Percentiles rank a stretch among this genome's conserved stretches.
Conservation (phyloP, 345 rosid genomes). For the Nasturtium officinale region DNA sequence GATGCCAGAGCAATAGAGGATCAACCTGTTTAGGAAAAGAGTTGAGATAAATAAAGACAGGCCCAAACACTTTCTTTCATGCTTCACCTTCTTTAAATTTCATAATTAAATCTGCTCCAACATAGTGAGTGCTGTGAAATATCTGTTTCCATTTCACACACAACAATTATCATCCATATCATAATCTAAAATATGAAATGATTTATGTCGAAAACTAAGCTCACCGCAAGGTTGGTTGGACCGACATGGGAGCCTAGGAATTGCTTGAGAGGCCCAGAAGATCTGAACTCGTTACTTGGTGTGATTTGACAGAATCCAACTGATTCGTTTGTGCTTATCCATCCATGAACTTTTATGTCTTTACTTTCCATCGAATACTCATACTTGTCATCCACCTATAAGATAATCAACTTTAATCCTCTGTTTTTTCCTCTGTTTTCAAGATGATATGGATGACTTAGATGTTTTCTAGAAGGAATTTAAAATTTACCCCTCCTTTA, state of each 20-base stretch:
- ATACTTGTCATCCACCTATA: slow-evolving; percentile 93
- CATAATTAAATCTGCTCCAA: slow-evolving; percentile 73
- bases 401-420: background rate
- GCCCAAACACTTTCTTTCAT: slow-evolving; percentile 97
- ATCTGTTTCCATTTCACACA: slow-evolving; percentile 50
- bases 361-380: slow-evolving; percentile 69
- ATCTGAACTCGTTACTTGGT: slow-evolving; percentile 89
- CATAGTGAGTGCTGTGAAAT: slow-evolving; percentile 81
- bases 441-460: background rate
- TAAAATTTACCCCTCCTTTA: slow-evolving; percentile 68
- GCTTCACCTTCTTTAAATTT: slow-evolving; percentile 54
- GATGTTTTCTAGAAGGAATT: background rate
- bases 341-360: slow-evolving; percentile 77
- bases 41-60: slow-evolving; percentile 76
- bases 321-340: slow-evolving; percentile 69
- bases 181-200: background rate
- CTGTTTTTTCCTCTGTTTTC: slow-evolving; percentile 28
- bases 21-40: slow-evolving; percentile 51
- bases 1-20: slow-evolving; percentile 68
- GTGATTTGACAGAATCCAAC: slow-evolving; percentile 96
- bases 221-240: slow-evolving; percentile 80
- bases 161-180: background rate
- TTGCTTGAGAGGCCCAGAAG: slow-evolving; percentile 88
- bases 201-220: slow-evolving; percentile 7
- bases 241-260: slow-evolving; percentile 87